A percentile compares a stretch with the other conserved stretches of the same genome.
phyloP scores from a whole-genome alignment of 163 green algal species.

The Chlamydomonas reinhardtii region DNA sequence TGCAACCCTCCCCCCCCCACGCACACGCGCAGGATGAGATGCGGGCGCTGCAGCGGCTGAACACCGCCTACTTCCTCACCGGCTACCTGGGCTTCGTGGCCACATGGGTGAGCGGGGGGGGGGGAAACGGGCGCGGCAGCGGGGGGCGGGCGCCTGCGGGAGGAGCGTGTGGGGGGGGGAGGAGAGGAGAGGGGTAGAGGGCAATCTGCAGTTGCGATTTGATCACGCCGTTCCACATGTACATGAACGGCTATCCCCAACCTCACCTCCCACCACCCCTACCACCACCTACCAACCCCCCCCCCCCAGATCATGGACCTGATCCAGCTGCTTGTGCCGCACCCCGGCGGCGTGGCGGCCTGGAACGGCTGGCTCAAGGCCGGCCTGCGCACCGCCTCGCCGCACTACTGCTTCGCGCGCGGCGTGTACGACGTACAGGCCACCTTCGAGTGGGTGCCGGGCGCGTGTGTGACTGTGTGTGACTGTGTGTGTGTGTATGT shows the following conservation, averaged over 20 bases:
- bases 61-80: conserved; percentile 76
- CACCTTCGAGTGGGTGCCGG: conserved; percentile 24
- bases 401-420: conserved; percentile 81
- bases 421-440: conserved; percentile 78
- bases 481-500: background rate
- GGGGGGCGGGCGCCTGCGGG: too few relatives aligned
- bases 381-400: conserved; percentile 66
- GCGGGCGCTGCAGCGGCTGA: conserved; percentile 75
- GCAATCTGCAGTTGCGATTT: too few relatives aligned
- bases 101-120: conserved; percentile 57
- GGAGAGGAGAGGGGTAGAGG: too few relatives aligned
- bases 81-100: conserved; percentile 82
- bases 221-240: too few relatives aligned
- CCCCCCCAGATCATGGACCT: conserved; percentile 55
- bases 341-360: background rate
- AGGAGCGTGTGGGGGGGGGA: too few relatives aligned
- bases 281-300: too few relatives aligned
- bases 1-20: background rate
- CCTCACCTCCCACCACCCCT: too few relatives aligned
- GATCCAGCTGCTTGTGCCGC: conserved; percentile 36
- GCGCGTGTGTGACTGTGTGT: background rate
- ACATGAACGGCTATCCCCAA: too few relatives aligned
- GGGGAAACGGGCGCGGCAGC: too few relatives aligned
- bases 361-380: conserved; percentile 42
- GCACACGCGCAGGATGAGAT: conserved; percentile 75